phyloP scores from a whole-genome alignment of 2,329 filamentous ascomycete species.

The Aureobasidium subglaciale region DNA sequence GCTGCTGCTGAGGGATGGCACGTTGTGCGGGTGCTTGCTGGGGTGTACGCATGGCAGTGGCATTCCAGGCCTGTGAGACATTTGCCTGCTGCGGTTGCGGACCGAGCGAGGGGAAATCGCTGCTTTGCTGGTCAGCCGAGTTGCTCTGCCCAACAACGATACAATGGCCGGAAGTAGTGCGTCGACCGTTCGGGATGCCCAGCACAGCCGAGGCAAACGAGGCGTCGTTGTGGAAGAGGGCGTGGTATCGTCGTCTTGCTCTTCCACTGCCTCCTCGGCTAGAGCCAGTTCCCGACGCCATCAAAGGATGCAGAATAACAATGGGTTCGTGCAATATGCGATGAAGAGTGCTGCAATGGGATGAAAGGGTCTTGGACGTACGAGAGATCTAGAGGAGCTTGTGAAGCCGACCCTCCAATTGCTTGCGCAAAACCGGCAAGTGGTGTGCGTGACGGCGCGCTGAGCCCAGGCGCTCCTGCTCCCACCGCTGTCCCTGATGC shows the following conservation, averaged over 20 bases:
- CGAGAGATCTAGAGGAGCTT: conserved; percentile 19
- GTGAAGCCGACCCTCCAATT: conserved; percentile 15
- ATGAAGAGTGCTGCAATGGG: too few relatives aligned
- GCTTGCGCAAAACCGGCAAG: conserved; percentile 19
- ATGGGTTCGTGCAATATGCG: neutral
- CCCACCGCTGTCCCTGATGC: too few relatives aligned
- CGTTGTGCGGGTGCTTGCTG: conserved; percentile 23
- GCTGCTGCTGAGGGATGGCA: conserved; percentile 32
- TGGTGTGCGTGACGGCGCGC: conserved; percentile 15
- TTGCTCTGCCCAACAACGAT: neutral
- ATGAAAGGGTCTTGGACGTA: conserved; percentile 12
- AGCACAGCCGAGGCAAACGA: too few relatives aligned
- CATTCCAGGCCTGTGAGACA: conserved; percentile 51
- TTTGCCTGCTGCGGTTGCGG: conserved; percentile 48
- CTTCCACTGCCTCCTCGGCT: neutral
- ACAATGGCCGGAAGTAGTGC: neutral
- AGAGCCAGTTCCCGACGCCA: neutral
- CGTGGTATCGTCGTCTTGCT: too few relatives aligned
- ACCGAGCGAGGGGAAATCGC: conserved; percentile 56
- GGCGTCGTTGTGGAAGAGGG: too few relatives aligned
- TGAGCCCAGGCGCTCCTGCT: conserved; percentile 15
- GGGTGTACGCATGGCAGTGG: conserved; percentile 46
- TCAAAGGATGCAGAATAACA: neutral
- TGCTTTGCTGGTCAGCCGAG: conserved; percentile 28
- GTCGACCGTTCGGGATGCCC: neutral